Evolutionary conservation across 2,329 filamentous ascomycete genomes (phyloP).

Genomic region (Colletotrichum tropicale): DNA sequence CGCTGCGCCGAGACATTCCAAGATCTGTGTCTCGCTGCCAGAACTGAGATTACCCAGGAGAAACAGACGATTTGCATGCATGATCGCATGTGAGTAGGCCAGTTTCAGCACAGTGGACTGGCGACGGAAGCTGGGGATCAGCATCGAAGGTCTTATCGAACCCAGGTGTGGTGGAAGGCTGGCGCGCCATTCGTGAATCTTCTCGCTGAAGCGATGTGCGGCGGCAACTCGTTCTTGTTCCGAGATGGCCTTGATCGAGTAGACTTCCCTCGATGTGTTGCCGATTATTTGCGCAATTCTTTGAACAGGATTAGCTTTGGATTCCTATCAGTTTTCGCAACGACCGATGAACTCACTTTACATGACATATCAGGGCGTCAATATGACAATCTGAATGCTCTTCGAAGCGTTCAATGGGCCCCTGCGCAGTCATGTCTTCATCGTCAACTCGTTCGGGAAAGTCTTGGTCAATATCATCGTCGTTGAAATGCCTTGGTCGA

Average conservation of each 20-base stretch:
- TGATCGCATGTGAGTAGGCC: conserved; percentile 59
- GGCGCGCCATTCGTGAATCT: conserved; percentile 43
- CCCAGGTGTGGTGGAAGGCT: conserved; percentile 46
- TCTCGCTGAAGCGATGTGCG: conserved; percentile 39
- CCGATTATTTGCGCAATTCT: conserved; percentile 42
- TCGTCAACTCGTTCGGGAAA: conserved; percentile 60
- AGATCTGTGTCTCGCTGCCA: conserved; percentile 30
- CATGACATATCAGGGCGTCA: conserved; percentile 51
- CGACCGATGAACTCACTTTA: conserved; percentile 26
- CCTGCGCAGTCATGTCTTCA: conserved; percentile 53
- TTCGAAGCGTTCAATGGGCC: conserved; percentile 27
- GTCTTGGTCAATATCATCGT: conserved; percentile 68
- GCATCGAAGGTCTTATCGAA: conserved; percentile 45
- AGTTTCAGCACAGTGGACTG: conserved; percentile 59
- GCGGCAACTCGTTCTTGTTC: conserved; percentile 39
- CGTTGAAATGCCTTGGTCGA: conserved; percentile 63
- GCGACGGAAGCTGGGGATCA: conserved; percentile 48
- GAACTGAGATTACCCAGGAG: conserved; percentile 39
- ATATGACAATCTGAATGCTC: conserved; percentile 50
- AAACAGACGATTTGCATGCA: conserved; percentile 60
- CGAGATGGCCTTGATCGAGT: conserved; percentile 38
- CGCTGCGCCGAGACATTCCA: conserved; percentile 52
- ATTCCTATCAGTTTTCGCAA: too few relatives aligned
- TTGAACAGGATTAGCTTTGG: not conserved
- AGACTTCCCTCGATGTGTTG: conserved; percentile 41